Percentiles rank a stretch among this genome's conserved stretches.
Evolutionary conservation across 805 yeast species (phyloP).

Genomic region (Hanseniaspora singularis): DNA sequence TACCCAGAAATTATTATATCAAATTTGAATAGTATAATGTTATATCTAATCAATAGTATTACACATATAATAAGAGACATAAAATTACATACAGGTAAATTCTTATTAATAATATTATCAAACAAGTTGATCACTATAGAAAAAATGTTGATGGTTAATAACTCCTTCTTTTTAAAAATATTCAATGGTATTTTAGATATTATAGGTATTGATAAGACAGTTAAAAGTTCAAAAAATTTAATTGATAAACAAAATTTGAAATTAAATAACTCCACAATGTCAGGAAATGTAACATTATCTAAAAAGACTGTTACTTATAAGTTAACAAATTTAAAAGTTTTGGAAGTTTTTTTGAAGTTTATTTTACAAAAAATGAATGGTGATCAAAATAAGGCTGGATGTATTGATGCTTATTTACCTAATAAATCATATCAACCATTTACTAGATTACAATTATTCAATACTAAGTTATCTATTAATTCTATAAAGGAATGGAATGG

Average conservation of each 20-base stretch:
- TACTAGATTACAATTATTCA: slow-evolving; percentile 11
- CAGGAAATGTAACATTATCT: slow-evolving; percentile 17
- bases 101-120: slow-evolving; percentile 29
- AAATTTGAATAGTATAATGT: slow-evolving; percentile 48
- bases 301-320: slow-evolving; percentile 13
- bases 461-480: slow-evolving; percentile 6
- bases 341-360: slow-evolving; percentile 6
- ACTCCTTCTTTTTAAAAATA: slow-evolving; percentile 57
- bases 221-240: slow-evolving; percentile 18
- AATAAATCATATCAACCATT: slow-evolving; percentile 11
- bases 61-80: slow-evolving; percentile 74
- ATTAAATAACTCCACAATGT: slow-evolving; percentile 13
- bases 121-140: slow-evolving; percentile 10
- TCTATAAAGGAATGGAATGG: slow-evolving; percentile 13
- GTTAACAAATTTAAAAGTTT: slow-evolving; percentile 13
- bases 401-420: slow-evolving; percentile 5
- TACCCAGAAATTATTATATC: slow-evolving; percentile 48
- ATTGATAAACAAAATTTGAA: slow-evolving; percentile 23
- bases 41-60: slow-evolving; percentile 83
- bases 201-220: slow-evolving; percentile 34
- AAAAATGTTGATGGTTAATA: slow-evolving; percentile 46
- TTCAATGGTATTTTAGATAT: slow-evolving; percentile 55
- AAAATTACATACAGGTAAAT: slow-evolving; percentile 61
- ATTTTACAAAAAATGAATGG: slow-evolving; percentile 1
- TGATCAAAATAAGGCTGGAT: background rate